Conservation (phyloP, 2,329 filamentous ascomycete genomes). For the Aspergillus udagawae region DNA sequence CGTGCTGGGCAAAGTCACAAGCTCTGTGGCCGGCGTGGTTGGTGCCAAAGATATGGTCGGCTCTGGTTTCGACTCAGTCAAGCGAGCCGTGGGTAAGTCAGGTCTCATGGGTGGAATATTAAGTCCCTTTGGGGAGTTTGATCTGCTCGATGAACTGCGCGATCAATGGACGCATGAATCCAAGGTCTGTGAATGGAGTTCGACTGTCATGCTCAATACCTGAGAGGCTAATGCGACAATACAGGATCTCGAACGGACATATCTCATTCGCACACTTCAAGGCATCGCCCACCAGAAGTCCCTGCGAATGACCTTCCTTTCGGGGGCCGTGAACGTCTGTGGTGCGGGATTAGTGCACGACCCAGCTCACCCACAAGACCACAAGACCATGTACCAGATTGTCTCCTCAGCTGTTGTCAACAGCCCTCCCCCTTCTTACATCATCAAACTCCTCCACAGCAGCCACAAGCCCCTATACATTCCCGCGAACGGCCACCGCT, state of each 20-base stretch:
- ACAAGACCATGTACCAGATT: constrained; percentile 99
- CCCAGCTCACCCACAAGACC: constrained; percentile 81
- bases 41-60: constrained; percentile 91
- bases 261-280: constrained; percentile 91
- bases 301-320: constrained; percentile 94
- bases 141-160: constrained; percentile 87
- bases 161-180: constrained; percentile 98
- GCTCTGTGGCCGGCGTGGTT: constrained; percentile 90
- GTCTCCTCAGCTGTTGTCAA: constrained; percentile 92
- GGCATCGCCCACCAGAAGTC: constrained; percentile 94
- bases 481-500: constrained; percentile 76
- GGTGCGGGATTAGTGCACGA: constrained; percentile 94
- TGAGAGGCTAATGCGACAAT: not conserved
- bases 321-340: constrained; percentile 81
- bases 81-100: constrained; percentile 92
- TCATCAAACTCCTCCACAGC: constrained; percentile 84
- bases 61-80: constrained; percentile 89
- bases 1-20: constrained; percentile 88
- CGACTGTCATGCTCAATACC: not conserved
- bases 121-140: constrained; percentile 94
- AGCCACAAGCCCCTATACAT: constrained; percentile 90
- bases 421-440: constrained; percentile 75
- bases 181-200: constrained; percentile 54
- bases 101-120: constrained; percentile 94
- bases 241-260: constrained; percentile 87